Evolutionary conservation across 352 stramenopile species (phyloP).

Genomic region (Globisporangium polare): DNA sequence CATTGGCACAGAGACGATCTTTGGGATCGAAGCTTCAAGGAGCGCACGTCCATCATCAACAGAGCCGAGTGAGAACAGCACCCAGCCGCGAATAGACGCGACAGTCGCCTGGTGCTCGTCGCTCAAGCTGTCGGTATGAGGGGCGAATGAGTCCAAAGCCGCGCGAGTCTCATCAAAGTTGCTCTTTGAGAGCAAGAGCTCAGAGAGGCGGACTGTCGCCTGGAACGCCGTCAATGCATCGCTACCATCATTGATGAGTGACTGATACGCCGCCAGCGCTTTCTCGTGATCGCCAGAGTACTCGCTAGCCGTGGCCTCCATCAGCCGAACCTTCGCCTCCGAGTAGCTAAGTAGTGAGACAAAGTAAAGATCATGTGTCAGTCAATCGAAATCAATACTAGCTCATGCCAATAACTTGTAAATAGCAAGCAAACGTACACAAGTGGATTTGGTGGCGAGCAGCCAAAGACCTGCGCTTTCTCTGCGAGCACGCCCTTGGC

Average conservation of each 20-base stretch:
- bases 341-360: slow-evolving; percentile 37
- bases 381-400: slow-evolving; percentile 1
- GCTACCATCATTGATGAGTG: slow-evolving; percentile 19
- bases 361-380: background rate
- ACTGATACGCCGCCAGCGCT: slow-evolving; percentile 41
- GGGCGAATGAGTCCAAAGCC: slow-evolving; percentile 23
- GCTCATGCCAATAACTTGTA: background rate
- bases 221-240: slow-evolving; percentile 23
- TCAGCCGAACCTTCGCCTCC: slow-evolving; percentile 42
- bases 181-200: slow-evolving; percentile 38
- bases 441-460: slow-evolving; percentile 20
- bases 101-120: slow-evolving; percentile 21
- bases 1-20: slow-evolving; percentile 15
- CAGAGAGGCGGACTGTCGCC: slow-evolving; percentile 36
- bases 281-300: slow-evolving; percentile 42
- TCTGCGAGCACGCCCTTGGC: slow-evolving; percentile 37
- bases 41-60: slow-evolving; percentile 28
- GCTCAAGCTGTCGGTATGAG: background rate
- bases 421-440: slow-evolving; percentile 33
- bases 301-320: slow-evolving; percentile 51
- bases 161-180: slow-evolving; percentile 29
- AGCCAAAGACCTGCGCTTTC: slow-evolving; percentile 42
- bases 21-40: slow-evolving; percentile 32
- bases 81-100: slow-evolving; percentile 42
- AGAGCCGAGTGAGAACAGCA: slow-evolving; percentile 40